Evolutionary conservation across 192 early-diverging fungal species (phyloP).

Genomic region (Chytriomyces sp.): DNA sequence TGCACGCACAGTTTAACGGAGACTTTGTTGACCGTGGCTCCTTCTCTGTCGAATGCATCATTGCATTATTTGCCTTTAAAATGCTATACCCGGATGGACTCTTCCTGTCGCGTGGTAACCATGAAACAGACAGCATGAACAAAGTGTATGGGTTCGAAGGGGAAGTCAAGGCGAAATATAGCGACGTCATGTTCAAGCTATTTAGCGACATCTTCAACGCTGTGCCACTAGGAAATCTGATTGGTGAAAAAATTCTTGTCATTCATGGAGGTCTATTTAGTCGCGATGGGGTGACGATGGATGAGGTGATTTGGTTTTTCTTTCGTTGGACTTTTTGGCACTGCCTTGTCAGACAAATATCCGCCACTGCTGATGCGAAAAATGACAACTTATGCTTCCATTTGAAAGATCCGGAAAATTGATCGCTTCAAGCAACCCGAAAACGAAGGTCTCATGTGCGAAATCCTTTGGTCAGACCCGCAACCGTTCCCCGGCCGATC

Average conservation of each 20-base stretch:
- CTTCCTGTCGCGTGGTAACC: conserved; percentile 93
- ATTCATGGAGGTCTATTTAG: conserved; percentile 96
- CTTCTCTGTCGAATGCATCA: conserved; percentile 95
- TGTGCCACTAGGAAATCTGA: conserved; percentile 89
- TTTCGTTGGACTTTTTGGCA: background rate
- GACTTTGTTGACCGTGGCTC: conserved; percentile 99
- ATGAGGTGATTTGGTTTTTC: conserved; percentile 58
- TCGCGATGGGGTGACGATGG: conserved; percentile 87
- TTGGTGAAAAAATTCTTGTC: conserved; percentile 91
- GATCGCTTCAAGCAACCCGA: conserved; percentile 83
- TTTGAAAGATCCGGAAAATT: conserved; percentile 72
- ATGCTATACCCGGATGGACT: conserved; percentile 83
- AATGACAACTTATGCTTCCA: background rate
- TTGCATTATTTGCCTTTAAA: conserved; percentile 91
- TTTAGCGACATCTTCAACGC: conserved; percentile 96
- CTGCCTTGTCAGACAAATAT: background rate
- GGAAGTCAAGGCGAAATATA: conserved; percentile 94
- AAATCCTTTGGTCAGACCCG: conserved; percentile 98
- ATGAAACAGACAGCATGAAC: conserved; percentile 99
- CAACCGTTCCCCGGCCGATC: conserved; percentile 78
- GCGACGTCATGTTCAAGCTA: conserved; percentile 87
- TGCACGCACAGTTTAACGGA: conserved; percentile 82
- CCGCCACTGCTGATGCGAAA: background rate
- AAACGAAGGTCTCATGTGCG: conserved; percentile 83
- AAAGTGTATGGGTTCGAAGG: conserved; percentile 99